Evolutionary conservation across 2,329 filamentous ascomycete species (phyloP), one percentile per base, ranked within the genome.

Genomic region (Trichophyton benhamiae): DNA sequence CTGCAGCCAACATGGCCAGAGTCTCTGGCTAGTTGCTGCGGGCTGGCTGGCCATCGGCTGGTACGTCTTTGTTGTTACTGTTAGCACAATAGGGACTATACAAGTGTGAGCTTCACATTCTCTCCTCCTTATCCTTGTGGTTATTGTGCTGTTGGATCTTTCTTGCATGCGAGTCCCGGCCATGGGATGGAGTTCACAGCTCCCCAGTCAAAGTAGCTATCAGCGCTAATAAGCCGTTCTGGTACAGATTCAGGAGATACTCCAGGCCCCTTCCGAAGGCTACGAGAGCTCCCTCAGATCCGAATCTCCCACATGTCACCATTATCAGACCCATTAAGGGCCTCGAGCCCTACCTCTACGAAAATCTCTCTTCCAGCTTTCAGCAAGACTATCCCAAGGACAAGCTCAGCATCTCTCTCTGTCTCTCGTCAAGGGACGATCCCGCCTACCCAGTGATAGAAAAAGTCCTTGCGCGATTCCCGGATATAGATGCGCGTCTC

Each of bases 311-410:
- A 15, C 86, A 89, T 76, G 82, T 99, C 68, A 97, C 94, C 36
- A 82, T 96, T 63, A 91, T 99, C 67, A 88, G 94, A 1, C 95
- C 94, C 0, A 87, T 96, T 66, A 97, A 96, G 75, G 94, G 91
- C 63, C 80, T 95, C 61, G 94, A 97, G 72, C 88, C 91, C 3
- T 83, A 85, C 65, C 84, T 97, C 25, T 96, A 95, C 79, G 89
- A 96, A 69, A 97, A 94, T 70, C 86, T 99, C 46, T 87, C 88
- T 33, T 87, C 91, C 3, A 89, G 87, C 1, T 91, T 96, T 72
- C 83, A 79, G 55, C 91, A 96, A 73, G 80, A 84, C 60, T 97
- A 97, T 70, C 89, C 92, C 0, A 74, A 72, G 41, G 80, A 87
- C 68, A 91, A 87, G 69, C 74, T 96, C 61, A 89, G 88, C 22